Conservation (phyloP, 768 basidiomycete genomes). For the Boletus rubropictus region DNA sequence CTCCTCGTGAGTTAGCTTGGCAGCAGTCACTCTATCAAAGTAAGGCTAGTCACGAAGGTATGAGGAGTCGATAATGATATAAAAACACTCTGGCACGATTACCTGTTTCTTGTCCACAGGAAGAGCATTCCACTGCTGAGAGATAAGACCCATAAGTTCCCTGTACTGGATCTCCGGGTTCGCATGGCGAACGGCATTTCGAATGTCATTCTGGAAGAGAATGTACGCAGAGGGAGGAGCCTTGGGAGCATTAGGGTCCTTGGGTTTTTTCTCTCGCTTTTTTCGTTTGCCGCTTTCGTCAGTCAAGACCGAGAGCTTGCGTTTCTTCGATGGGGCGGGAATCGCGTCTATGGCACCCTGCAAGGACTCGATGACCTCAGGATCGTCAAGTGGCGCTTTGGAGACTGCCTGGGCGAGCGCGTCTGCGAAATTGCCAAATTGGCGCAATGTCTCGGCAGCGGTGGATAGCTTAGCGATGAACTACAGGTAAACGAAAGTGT, state of each 20-base stretch:
- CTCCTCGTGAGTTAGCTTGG: slow-evolving; percentile 59
- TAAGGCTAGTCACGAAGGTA: slow-evolving; percentile 22
- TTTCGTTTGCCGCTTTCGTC: slow-evolving; percentile 35
- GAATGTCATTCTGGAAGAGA: slow-evolving; percentile 88
- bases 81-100: slow-evolving; percentile 24
- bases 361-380: slow-evolving; percentile 25
- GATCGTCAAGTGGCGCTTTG: slow-evolving; percentile 32
- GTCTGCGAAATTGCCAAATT: slow-evolving; percentile 57
- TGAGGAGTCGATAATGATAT: background rate
- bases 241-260: slow-evolving; percentile 93
- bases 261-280: slow-evolving; percentile 51
- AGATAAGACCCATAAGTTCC: slow-evolving; percentile 68
- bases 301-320: slow-evolving; percentile 36
- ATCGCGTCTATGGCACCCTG: slow-evolving; percentile 29
- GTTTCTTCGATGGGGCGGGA: slow-evolving; percentile 42
- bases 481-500: slow-evolving; percentile 32
- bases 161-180: slow-evolving; percentile 61
- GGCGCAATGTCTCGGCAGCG: slow-evolving; percentile 60
- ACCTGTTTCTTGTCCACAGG: slow-evolving; percentile 68
- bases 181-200: slow-evolving; percentile 61
- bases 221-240: slow-evolving; percentile 91
- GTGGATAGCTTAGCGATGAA: slow-evolving; percentile 48
- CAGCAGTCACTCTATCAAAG: slow-evolving; percentile 41
- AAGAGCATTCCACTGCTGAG: slow-evolving; percentile 70
- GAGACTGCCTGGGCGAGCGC: slow-evolving; percentile 48